Percentiles rank a stretch among this genome's conserved stretches.
phyloP scores from a whole-genome alignment of 2,329 filamentous ascomycete genomes.

The Clonostachys sp. region DNA sequence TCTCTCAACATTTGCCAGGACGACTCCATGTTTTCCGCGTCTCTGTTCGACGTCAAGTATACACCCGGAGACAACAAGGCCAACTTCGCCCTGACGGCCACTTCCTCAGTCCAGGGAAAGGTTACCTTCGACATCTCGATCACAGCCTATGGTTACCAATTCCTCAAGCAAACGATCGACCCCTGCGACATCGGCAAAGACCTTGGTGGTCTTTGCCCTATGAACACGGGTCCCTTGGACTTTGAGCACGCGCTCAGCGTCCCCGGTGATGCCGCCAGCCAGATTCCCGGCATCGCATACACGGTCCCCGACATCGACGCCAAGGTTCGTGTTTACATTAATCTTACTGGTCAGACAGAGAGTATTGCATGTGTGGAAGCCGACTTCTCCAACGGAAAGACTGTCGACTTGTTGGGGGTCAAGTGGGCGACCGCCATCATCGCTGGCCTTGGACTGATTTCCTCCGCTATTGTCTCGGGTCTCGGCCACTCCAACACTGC shows the following conservation, averaged over 20 bases:
- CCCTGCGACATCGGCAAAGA: constrained; percentile 60
- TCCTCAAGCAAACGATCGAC: constrained; percentile 63
- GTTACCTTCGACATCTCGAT: constrained; percentile 74
- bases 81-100: constrained; percentile 70
- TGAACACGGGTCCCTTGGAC: constrained; percentile 79
- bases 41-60: constrained; percentile 80
- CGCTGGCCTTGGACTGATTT: constrained; percentile 75
- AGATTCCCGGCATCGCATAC: constrained; percentile 82
- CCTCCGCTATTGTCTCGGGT: constrained; percentile 84
- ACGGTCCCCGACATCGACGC: constrained; percentile 88
- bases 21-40: constrained; percentile 82
- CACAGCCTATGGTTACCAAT: constrained; percentile 76
- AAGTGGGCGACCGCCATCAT: constrained; percentile 89
- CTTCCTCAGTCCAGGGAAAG: constrained; percentile 77
- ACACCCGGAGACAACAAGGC: constrained; percentile 71
- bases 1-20: constrained; percentile 82
- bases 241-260: constrained; percentile 67
- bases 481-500: constrained; percentile 91
- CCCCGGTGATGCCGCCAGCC: constrained; percentile 46
- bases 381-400: constrained; percentile 84
- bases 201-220: constrained; percentile 78
- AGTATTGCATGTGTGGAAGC: constrained; percentile 85
- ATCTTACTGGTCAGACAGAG: constrained; percentile 54
- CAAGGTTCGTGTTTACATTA: constrained; percentile 77
- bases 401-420: constrained; percentile 82